Evolutionary conservation across 2,329 filamentous ascomycete species (phyloP).

Genomic region (Xylariaceae sp.): DNA sequence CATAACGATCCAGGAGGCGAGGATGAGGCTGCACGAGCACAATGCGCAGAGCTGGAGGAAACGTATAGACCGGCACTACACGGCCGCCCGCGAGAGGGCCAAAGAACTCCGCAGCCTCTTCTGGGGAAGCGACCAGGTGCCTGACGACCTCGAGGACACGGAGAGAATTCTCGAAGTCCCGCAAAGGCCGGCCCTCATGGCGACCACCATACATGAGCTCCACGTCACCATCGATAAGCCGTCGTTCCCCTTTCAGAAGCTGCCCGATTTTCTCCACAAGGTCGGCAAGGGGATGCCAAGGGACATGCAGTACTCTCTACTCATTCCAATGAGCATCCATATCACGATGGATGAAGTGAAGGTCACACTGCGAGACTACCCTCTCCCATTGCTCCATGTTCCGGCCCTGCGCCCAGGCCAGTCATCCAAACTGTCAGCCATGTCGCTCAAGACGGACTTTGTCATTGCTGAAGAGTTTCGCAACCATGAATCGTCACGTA

Average conservation of each 20-base stretch:
- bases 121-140: constrained; percentile 74
- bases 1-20: constrained; percentile 70
- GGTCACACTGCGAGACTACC: constrained; percentile 86
- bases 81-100: constrained; percentile 65
- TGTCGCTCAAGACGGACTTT: constrained; percentile 84
- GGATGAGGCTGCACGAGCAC: constrained; percentile 66
- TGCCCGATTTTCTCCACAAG: constrained; percentile 76
- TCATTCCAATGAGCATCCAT: constrained; percentile 84
- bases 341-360: constrained; percentile 87
- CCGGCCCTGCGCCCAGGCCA: constrained; percentile 76
- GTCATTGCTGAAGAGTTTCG: constrained; percentile 93
- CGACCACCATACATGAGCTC: constrained; percentile 74
- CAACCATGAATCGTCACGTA: constrained; percentile 70
- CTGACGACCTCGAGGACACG: constrained; percentile 73
- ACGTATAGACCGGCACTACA: constrained; percentile 73
- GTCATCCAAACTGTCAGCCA: constrained; percentile 70
- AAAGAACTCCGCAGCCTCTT: constrained; percentile 74
- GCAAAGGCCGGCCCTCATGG: constrained; percentile 76
- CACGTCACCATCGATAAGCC: constrained; percentile 86
- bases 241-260: constrained; percentile 75
- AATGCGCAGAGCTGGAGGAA: constrained; percentile 90
- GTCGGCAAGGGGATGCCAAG: constrained; percentile 96
- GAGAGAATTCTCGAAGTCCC: constrained; percentile 85
- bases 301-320: constrained; percentile 82
- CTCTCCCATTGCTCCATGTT: constrained; percentile 84